phyloP scores from a whole-genome alignment of 169 alveolate species.

The Cryptosporidium ubiquitum region DNA sequence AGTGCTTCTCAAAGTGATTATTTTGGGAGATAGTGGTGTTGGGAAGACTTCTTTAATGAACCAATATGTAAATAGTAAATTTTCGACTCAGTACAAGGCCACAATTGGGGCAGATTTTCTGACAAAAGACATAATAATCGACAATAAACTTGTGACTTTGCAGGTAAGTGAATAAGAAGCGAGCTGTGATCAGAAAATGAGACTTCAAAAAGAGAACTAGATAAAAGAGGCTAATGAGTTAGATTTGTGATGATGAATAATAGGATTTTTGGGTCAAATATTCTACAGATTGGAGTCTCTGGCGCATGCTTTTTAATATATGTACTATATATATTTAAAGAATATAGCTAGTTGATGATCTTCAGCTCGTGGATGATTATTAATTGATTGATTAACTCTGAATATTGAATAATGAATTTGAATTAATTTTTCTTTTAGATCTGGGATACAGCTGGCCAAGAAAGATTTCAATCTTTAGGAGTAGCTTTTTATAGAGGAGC shows the following conservation, averaged over 20 bases:
- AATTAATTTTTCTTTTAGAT: conserved; percentile 77
- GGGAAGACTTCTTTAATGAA: conserved; percentile 99
- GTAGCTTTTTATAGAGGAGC: conserved; percentile 99
- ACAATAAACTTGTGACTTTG: conserved; percentile 94
- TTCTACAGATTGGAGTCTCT: background rate
- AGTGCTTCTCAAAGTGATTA: conserved; percentile 93
- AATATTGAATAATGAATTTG: background rate
- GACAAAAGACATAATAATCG: conserved; percentile 95
- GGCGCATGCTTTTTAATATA: background rate
- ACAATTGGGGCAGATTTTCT: conserved; percentile 99
- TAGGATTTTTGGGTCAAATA: background rate
- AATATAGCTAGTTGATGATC: background rate
- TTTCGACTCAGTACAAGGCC: conserved; percentile 96
- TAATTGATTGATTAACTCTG: background rate
- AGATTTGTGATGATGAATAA: background rate
- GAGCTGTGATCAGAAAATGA: background rate
- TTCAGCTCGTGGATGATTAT: background rate
- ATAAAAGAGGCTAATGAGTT: background rate
- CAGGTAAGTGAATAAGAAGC: conserved; percentile 84
- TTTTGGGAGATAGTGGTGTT: conserved; percentile 99
- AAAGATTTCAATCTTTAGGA: conserved; percentile 97
- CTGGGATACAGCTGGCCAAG: conserved; percentile 99
- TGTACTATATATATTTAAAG: conserved; percentile 14
- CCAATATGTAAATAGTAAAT: conserved; percentile 95
- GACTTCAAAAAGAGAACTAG: background rate